These are phyloP conservation scores for Diplodia mutila DNA, from an alignment of 2,329 filamentous ascomycete species.

Conservation along the genomic window DNA sequence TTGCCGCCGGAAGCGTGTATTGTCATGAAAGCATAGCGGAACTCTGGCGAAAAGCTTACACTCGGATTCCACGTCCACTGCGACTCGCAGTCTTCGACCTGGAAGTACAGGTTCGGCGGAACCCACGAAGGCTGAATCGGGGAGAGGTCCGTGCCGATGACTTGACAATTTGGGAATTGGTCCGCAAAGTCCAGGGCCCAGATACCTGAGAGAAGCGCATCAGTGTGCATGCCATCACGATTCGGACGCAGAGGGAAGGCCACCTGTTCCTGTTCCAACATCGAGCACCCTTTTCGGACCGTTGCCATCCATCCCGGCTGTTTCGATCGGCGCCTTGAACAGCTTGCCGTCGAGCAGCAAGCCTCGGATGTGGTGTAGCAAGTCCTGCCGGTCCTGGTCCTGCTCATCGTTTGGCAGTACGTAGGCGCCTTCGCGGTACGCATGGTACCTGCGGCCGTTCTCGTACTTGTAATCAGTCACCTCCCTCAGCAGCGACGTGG, in stretches of 20 bases:
- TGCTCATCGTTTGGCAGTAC: conserved; percentile 32
- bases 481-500: conserved; percentile 30
- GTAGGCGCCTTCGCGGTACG: conserved; percentile 37
- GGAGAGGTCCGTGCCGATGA: conserved; percentile 51
- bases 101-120: conserved; percentile 59
- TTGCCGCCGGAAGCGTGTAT: neutral
- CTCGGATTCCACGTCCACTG: conserved; percentile 34
- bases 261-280: conserved; percentile 35
- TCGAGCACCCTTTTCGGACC: conserved; percentile 31
- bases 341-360: conserved; percentile 26
- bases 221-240: too few relatives aligned
- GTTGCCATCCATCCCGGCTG: neutral
- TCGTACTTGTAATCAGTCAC: conserved; percentile 30
- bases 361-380: conserved; percentile 13
- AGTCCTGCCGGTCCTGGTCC: conserved; percentile 25
- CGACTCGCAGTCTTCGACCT: conserved; percentile 45
- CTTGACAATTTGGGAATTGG: conserved; percentile 36
- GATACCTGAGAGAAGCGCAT: conserved; percentile 22
- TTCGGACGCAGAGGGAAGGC: too few relatives aligned
- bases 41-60: too few relatives aligned
- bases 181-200: conserved; percentile 36
- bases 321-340: conserved; percentile 29
- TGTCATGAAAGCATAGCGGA: too few relatives aligned
- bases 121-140: conserved; percentile 57
- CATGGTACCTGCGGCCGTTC: conserved; percentile 43